Conservation (phyloP, 2,329 filamentous ascomycete species). For the Claviceps africana region DNA sequence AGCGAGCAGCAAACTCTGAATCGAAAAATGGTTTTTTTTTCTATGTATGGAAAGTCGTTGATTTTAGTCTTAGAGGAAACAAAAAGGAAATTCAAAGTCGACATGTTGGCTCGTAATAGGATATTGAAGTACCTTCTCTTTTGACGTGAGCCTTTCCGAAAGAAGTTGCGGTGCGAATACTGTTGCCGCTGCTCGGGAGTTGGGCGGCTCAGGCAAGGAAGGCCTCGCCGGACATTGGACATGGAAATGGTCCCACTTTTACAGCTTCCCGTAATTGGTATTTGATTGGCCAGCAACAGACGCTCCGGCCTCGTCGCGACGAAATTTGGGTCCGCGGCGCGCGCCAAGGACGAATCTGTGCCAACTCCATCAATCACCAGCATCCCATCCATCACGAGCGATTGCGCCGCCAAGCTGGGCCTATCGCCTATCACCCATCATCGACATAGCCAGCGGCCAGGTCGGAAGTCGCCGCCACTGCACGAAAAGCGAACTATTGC, state of each 20-base stretch:
- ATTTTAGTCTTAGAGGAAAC: background rate
- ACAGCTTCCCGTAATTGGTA: background rate
- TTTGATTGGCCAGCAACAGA: slow-evolving; percentile 14
- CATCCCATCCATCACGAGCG: slow-evolving; percentile 4
- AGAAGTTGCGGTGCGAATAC: background rate
- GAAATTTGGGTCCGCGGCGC: slow-evolving; percentile 18
- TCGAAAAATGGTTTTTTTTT: background rate
- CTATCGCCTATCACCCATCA: background rate
- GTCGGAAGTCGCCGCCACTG: background rate
- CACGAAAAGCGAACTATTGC: background rate
- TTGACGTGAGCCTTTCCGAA: background rate
- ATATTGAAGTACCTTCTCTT: background rate
- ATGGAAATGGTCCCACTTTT: slow-evolving; percentile 1
- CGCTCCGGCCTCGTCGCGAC: slow-evolving; percentile 22
- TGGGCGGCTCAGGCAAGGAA: no score
- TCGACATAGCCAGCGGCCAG: background rate
- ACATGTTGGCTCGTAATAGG: background rate
- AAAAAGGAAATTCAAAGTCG: background rate
- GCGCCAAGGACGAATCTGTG: slow-evolving; percentile 7
- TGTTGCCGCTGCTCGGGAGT: no score
- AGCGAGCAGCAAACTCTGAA: background rate
- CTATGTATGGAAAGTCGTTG: background rate
- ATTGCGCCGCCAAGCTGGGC: slow-evolving; percentile 6
- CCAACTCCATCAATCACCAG: slow-evolving; percentile 3
- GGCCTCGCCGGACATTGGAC: background rate